Base-by-base conservation (phyloP, 2,329 filamentous ascomycete species). In the Sodiomyces alkalinus region DNA sequence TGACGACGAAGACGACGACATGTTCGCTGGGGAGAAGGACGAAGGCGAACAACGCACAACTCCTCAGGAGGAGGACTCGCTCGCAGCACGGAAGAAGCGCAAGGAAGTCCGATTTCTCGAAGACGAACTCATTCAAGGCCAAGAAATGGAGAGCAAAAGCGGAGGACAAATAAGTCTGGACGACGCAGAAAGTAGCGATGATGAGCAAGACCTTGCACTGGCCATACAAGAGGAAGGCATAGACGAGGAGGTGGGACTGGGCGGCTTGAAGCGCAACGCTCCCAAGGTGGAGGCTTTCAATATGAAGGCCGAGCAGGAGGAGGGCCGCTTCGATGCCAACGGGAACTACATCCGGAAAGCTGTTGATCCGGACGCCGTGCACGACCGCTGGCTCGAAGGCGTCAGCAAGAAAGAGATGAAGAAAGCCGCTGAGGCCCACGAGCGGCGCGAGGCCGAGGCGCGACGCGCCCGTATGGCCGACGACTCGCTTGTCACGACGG, bases 201-300 rank as follows among this genome's bases (percentile, higher is more conserved):
- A 78, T 17, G 73, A 78, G 17, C 69, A 68, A n/a, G 74, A 78
- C 14, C 69, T 70, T n/a, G 75, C 82, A 27, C 69, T 80, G 37
- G 85, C 81, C 17, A 74, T 73, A 26, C 54, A 81, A 19, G 82
- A 81, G 38, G 74, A 80, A 35, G 80, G 73, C 12, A 48, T 93
- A 11, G 90, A 94, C 40, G 78, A 86, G 30, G 90, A 98, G 50
- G 63, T 98, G 5, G 90, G 90, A 2, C 77, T 82, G 2, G 90
- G 90, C 10, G 80, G 80, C 2, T 78, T 92, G 42, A 96, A 94
- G 58, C 80, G 75, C 43, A 83, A 94, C 51, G 90, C 90, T 2
- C 90, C 90, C 2, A 82, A 90, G 49, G 67, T 98, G 5, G 90
- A 96, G 51, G 87, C 87, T 3, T 98, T 98, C 64, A 96, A 98